A percentile compares a stretch with the other conserved stretches of the same genome.
phyloP scores from a whole-genome alignment of 2,329 filamentous ascomycete species.

The Cladosporium sp. region DNA sequence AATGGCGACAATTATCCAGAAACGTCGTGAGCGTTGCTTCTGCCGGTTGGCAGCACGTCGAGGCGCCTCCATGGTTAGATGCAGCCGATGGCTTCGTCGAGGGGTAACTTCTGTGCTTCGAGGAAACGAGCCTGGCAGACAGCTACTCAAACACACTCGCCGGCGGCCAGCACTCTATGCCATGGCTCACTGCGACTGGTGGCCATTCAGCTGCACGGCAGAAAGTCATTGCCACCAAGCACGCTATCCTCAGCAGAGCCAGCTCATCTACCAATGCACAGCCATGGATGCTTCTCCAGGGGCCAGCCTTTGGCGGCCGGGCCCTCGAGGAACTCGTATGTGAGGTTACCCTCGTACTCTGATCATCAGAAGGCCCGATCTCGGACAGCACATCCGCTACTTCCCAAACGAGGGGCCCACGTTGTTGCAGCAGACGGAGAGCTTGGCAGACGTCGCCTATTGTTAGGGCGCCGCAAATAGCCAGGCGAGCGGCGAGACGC shows the following conservation, averaged over 20 bases:
- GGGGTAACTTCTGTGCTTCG: not conserved
- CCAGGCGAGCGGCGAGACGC: not conserved
- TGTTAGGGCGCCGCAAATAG: conserved; percentile 4
- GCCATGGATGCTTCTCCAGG: not conserved
- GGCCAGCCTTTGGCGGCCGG: not conserved
- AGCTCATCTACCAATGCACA: conserved; percentile 3
- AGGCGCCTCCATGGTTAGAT: conserved; percentile 17
- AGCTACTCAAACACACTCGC: conserved; percentile 10
- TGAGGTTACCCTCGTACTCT: conserved; percentile 5
- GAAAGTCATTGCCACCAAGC: not conserved
- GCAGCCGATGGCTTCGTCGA: conserved; percentile 5
- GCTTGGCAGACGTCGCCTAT: conserved; percentile 6
- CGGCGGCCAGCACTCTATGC: not conserved
- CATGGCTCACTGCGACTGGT: not conserved
- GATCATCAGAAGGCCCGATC: conserved; percentile 11
- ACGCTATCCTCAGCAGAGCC: not conserved
- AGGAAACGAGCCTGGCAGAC: not conserved
- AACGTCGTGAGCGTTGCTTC: conserved; percentile 17
- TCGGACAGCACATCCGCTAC: conserved; percentile 1
- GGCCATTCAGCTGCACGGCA: conserved; percentile 1
- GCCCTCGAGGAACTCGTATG: conserved; percentile 6
- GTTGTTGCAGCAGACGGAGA: conserved; percentile 4
- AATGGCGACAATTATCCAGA: conserved; percentile 17
- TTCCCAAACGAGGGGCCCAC: conserved; percentile 5
- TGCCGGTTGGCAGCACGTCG: conserved; percentile 20